These are phyloP conservation scores for Lachnellula hyalina DNA, from an alignment of 2,329 filamentous ascomycete genomes.

Conservation along the genomic window DNA sequence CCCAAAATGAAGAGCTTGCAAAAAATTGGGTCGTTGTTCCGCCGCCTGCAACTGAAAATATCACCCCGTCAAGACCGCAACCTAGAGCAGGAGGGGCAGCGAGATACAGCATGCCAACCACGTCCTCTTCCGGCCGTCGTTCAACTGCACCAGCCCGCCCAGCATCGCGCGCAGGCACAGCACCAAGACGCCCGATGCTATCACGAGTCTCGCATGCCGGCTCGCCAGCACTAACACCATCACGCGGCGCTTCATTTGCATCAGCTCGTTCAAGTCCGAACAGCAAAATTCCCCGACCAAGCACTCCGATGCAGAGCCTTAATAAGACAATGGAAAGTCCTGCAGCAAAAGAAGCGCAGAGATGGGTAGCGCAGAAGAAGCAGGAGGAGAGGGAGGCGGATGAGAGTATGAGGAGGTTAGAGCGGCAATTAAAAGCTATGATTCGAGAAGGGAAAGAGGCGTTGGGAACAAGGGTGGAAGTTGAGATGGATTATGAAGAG, in stretches of 20 bases:
- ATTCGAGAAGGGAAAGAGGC: constrained; percentile 86
- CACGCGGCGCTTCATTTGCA: constrained; percentile 50
- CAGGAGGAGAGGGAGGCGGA: constrained; percentile 75
- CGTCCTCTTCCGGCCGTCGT: constrained; percentile 20
- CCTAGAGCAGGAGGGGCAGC: constrained; percentile 3
- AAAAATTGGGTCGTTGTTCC: constrained; percentile 67
- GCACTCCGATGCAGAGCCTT: not conserved
- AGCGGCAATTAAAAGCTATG: constrained; percentile 75
- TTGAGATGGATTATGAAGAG: constrained; percentile 25
- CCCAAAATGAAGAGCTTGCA: constrained; percentile 46
- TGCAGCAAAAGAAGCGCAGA: constrained; percentile 60
- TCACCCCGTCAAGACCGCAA: constrained; percentile 12
- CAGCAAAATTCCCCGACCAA: constrained; percentile 21
- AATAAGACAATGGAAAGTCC: constrained; percentile 22
- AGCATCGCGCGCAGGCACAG: constrained; percentile 23
- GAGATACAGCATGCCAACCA: constrained; percentile 24
- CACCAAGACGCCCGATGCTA: constrained; percentile 20
- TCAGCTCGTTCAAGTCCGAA: constrained; percentile 39
- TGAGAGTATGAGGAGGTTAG: constrained; percentile 72
- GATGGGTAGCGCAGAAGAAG: constrained; percentile 64
- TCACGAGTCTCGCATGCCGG: constrained; percentile 44
- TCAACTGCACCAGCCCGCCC: constrained; percentile 13
- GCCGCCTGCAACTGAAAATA: constrained; percentile 4
- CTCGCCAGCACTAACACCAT: constrained; percentile 37
- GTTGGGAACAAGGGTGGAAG: constrained; percentile 56